phyloP scores from a whole-genome alignment of 257 asterid genomes.

The Anisodus tanguticus region DNA sequence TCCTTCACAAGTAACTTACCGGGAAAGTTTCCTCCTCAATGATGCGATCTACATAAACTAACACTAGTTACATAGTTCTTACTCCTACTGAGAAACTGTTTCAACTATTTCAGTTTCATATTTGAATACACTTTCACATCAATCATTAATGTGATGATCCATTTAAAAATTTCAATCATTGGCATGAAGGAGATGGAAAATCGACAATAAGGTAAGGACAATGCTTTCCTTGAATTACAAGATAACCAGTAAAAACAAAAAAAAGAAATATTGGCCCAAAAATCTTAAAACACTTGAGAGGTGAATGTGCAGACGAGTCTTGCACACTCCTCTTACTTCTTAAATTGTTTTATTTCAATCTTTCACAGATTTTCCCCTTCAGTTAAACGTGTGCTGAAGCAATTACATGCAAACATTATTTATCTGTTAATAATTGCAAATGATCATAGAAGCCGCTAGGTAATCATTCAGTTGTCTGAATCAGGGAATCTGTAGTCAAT shows the following conservation, averaged over 20 bases:
- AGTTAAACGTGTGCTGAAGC: not conserved
- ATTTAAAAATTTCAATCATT: not conserved
- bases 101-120: constrained; percentile 3
- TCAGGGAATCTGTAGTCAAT: constrained; percentile 7
- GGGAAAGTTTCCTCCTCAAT: not conserved
- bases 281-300: not conserved
- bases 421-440: not conserved
- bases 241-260: not conserved
- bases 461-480: constrained; percentile 14
- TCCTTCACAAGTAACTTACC: not conserved
- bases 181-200: constrained; percentile 19
- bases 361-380: not conserved
- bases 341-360: not conserved
- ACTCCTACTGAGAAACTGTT: not conserved
- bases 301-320: not conserved
- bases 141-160: not conserved
- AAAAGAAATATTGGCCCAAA: not conserved
- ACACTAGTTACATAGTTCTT: not conserved
- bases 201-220: not conserved
- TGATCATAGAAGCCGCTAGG: constrained; percentile 13
- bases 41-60: not conserved
- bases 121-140: not conserved
- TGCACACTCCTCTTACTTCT: not conserved
- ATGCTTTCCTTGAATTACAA: constrained; percentile 9
- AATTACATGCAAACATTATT: not conserved